Conservation (phyloP, 2,329 filamentous ascomycete species). For the Aspergillus niger region DNA sequence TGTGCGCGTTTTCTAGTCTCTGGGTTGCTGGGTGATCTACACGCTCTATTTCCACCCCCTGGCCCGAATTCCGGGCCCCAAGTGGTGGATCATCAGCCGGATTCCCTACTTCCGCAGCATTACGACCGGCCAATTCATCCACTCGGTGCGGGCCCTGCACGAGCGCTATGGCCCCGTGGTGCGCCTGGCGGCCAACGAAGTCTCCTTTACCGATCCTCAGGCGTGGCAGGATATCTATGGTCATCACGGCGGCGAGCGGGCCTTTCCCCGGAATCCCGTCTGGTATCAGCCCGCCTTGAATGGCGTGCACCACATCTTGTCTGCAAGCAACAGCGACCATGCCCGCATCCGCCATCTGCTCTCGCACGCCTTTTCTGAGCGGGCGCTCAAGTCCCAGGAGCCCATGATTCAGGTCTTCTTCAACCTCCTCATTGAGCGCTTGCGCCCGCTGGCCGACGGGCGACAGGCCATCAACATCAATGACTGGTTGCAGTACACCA, state of each 20-base stretch:
- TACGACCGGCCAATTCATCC: conserved; percentile 28
- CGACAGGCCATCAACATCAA: conserved; percentile 20
- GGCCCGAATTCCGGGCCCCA: conserved; percentile 29
- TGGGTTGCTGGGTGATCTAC: not conserved
- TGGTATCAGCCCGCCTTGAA: not conserved
- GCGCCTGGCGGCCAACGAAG: conserved; percentile 38
- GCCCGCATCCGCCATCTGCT: conserved; percentile 34
- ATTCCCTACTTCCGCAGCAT: conserved; percentile 26
- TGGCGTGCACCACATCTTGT: not conserved
- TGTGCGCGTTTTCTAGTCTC: too few species aligned
- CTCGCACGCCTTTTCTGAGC: conserved; percentile 47
- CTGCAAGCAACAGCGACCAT: conserved; percentile 25
- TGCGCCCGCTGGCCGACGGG: conserved; percentile 4
- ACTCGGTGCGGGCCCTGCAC: conserved; percentile 29
- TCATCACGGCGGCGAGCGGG: not conserved
- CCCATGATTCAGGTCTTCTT: conserved; percentile 30
- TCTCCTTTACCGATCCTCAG: conserved; percentile 27
- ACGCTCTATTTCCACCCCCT: not conserved
- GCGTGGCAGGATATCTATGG: conserved; percentile 8
- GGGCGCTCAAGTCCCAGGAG: conserved; percentile 44
- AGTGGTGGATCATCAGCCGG: conserved; percentile 26
- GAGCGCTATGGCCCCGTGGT: conserved; percentile 40
- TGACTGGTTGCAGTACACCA: conserved; percentile 35
- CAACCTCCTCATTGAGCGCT: conserved; percentile 22
- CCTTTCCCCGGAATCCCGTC: not conserved